Conservation (phyloP, 768 basidiomycete genomes). For the Mycena alexandri region DNA sequence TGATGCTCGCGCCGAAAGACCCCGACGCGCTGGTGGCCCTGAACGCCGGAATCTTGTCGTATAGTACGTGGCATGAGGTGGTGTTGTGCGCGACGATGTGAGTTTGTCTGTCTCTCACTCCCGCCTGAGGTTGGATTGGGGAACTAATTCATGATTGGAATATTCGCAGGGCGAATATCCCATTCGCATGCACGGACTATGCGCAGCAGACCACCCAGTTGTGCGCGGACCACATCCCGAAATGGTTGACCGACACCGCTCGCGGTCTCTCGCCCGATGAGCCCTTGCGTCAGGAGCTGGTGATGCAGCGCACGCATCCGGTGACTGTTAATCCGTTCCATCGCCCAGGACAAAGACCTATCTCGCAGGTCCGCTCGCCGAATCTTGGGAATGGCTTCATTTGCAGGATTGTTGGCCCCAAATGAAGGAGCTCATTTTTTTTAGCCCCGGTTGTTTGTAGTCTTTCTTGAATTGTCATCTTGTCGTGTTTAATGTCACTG, state of each 20-base stretch:
- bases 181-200: constrained; percentile 33
- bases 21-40: no score
- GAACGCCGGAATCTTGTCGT: no score
- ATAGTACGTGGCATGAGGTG: no score
- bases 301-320: constrained; percentile 1
- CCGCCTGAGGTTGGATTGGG: background rate
- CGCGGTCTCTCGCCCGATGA: constrained; percentile 7
- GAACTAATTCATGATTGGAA: constrained; percentile 11
- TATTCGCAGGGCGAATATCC: constrained; percentile 15
- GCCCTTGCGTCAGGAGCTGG: constrained; percentile 5
- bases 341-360: constrained; percentile 27
- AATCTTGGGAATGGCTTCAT: constrained; percentile 19
- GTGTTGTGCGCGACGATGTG: no score
- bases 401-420: constrained; percentile 15
- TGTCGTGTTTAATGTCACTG: no score
- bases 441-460: background rate
- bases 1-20: no score
- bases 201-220: constrained; percentile 30
- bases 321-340: constrained; percentile 30
- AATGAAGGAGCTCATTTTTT: constrained; percentile 3
- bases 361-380: constrained; percentile 26
- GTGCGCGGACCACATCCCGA: constrained; percentile 11
- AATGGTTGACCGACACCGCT: constrained; percentile 18
- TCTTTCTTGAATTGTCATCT: constrained; percentile 3
- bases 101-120: background rate